phyloP scores from a whole-genome alignment of 176 grass and related monocot genomes.

The Raddia guianensis region DNA sequence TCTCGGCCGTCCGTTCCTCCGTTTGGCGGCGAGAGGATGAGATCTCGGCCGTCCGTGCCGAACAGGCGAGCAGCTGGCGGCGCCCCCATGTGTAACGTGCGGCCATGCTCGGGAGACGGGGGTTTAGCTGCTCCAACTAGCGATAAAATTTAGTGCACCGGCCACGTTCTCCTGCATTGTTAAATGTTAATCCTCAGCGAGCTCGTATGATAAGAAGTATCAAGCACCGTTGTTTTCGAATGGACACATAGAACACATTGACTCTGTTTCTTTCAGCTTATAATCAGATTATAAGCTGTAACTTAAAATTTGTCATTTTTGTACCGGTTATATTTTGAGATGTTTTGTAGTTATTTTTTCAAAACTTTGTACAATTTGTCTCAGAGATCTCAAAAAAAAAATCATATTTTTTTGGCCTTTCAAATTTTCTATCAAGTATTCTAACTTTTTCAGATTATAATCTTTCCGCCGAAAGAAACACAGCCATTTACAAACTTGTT shows the following conservation, averaged over 20 bases:
- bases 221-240: neutral
- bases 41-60: constrained; percentile 2
- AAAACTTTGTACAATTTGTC: too few relatives aligned
- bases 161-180: constrained; percentile 13
- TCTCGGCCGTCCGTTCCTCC: neutral
- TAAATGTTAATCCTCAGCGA: neutral
- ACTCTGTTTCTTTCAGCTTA: too few relatives aligned
- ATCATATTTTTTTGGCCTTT: too few relatives aligned
- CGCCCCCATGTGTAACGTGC: neutral
- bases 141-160: constrained; percentile 10
- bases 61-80: neutral
- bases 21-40: neutral
- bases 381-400: too few relatives aligned
- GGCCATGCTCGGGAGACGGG: neutral
- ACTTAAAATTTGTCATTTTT: too few relatives aligned
- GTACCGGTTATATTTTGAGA: too few relatives aligned
- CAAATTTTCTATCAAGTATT: too few relatives aligned
- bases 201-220: neutral
- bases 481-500: constrained; percentile 24
- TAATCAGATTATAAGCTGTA: too few relatives aligned
- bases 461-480: too few relatives aligned
- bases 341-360: too few relatives aligned
- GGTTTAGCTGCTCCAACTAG: constrained; percentile 13
- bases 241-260: neutral
- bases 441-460: too few relatives aligned